A percentile compares a stretch with the other conserved stretches of the same genome.
These are phyloP conservation scores for Porphyrellus cyaneotinctus DNA, from an alignment of 768 basidiomycete species.

Conservation along the genomic window DNA sequence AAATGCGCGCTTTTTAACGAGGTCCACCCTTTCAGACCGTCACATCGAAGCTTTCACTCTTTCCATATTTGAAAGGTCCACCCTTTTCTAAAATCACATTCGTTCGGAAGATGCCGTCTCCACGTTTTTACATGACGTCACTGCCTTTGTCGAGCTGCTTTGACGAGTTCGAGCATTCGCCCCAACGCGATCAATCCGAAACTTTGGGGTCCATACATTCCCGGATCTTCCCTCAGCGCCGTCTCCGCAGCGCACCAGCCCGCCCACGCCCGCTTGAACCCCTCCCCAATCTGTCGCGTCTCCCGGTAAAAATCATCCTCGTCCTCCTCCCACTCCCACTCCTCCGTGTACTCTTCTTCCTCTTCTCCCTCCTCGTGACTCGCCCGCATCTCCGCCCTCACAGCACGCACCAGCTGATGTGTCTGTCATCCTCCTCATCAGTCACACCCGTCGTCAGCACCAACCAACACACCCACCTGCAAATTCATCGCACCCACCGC, in stretches of 20 bases:
- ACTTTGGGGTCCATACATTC: conserved; percentile 39
- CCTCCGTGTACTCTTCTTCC: conserved; percentile 25
- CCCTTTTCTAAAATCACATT: conserved; percentile 31
- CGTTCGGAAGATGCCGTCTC: conserved; percentile 18
- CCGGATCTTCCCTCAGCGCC: conserved; percentile 20
- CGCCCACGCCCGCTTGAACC: conserved; percentile 40
- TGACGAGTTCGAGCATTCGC: conserved; percentile 38
- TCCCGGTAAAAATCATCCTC: conserved; percentile 29
- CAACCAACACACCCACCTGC: conserved; percentile 31
- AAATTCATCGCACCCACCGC: conserved; percentile 42
- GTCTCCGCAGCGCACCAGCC: conserved; percentile 41
- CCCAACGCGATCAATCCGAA: conserved; percentile 46
- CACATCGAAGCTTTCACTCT: conserved; percentile 22
- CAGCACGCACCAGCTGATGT: conserved; percentile 34
- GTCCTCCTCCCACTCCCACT: conserved; percentile 24
- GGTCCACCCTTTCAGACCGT: conserved; percentile 18
- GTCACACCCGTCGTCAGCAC: background rate
- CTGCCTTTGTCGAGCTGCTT: conserved; percentile 15
- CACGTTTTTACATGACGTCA: conserved; percentile 18
- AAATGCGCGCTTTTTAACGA: conserved; percentile 29
- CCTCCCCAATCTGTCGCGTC: conserved; percentile 25
- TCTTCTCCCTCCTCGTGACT: conserved; percentile 9
- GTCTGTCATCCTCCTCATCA: conserved; percentile 29
- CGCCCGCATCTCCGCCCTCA: conserved; percentile 32
- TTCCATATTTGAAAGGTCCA: conserved; percentile 10